phyloP scores from a whole-genome alignment of 192 early-diverging fungal species.

The Rhizophagus clarus region DNA sequence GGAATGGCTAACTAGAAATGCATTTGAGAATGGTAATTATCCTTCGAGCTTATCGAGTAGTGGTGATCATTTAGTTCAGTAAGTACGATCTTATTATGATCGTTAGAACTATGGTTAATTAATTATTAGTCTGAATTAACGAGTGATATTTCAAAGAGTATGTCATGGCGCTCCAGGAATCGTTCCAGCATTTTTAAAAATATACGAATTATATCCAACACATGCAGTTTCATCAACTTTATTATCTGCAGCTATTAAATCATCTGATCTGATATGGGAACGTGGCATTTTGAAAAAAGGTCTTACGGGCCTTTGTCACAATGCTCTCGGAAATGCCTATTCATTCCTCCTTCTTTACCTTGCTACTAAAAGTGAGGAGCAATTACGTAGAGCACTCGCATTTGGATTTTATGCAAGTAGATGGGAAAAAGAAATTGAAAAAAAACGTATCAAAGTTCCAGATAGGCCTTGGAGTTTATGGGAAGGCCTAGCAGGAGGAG shows the following conservation, averaged over 20 bases:
- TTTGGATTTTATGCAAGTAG: neutral
- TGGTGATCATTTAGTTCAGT: neutral
- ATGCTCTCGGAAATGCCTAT: neutral
- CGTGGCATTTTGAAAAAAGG: slow-evolving; percentile 1
- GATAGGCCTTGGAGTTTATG: slow-evolving; percentile 7
- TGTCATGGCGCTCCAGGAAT: slow-evolving; percentile 5
- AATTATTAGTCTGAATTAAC: neutral
- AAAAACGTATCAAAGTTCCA: neutral
- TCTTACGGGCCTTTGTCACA: neutral
- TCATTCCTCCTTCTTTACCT: neutral
- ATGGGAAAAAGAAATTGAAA: slow-evolving; percentile 6
- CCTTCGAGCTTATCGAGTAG: neutral
- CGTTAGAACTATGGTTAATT: neutral
- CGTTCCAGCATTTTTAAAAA: neutral
- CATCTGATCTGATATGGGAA: neutral
- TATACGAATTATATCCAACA: neutral
- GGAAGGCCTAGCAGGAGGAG: neutral
- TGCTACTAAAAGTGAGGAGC: neutral
- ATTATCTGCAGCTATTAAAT: neutral
- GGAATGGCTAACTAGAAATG: neutral
- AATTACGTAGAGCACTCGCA: neutral
- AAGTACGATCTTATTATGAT: neutral
- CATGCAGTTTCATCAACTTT: neutral
- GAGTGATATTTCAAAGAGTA: neutral
- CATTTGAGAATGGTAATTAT: neutral